Percentiles rank a stretch among this genome's conserved stretches.
Evolutionary conservation across 257 asterid species (phyloP).

Genomic region (Solanum arcanum): DNA sequence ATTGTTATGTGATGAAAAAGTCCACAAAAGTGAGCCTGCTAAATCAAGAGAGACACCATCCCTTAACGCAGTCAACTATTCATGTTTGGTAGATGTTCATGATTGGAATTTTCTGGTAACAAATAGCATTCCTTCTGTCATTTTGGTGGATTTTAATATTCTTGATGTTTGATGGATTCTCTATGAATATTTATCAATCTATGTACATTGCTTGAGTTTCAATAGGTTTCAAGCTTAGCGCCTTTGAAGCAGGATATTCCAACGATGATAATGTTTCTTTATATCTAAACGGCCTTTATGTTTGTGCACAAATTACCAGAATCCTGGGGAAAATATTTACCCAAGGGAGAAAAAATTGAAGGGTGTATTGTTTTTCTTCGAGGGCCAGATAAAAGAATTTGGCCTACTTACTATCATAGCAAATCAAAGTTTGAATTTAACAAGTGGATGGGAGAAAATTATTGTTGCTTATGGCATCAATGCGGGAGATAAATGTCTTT

Average conservation of each 20-base stretch:
- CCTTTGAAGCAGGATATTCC: neutral
- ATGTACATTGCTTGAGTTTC: neutral
- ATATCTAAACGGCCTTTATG: too few relatives aligned
- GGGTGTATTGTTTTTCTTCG: neutral
- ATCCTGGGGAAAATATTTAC: neutral
- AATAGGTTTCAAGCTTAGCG: neutral
- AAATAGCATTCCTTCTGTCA: neutral
- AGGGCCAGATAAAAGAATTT: neutral
- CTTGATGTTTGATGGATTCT: too few relatives aligned
- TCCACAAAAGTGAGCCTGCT: neutral
- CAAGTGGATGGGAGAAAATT: neutral
- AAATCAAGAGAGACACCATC: neutral
- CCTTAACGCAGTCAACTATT: neutral
- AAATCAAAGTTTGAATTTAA: neutral
- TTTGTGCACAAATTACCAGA: too few relatives aligned
- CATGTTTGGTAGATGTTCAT: neutral
- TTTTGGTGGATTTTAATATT: neutral
- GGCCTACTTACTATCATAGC: neutral
- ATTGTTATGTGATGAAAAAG: too few relatives aligned
- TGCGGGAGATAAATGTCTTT: constrained; percentile 3
- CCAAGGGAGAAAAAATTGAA: neutral
- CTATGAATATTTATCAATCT: too few relatives aligned
- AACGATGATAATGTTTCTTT: neutral
- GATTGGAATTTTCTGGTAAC: neutral
- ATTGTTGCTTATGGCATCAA: neutral